These are phyloP conservation scores for Histomonas meleagridis DNA, from an alignment of 208 protist genomes.

Conservation along the genomic window DNA sequence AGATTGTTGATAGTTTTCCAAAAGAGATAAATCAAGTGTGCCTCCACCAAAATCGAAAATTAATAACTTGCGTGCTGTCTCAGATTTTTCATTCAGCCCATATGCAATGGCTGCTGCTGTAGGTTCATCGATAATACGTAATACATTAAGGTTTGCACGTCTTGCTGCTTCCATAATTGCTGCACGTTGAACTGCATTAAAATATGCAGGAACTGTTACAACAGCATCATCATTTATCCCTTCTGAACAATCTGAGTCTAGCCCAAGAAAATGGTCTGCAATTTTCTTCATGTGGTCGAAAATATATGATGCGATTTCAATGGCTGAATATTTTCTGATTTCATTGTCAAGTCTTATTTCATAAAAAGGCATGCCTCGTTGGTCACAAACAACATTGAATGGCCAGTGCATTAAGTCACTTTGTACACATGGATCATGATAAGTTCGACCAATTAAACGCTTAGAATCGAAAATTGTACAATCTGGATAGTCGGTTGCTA, in stretches of 20 bases:
- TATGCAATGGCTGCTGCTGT: constrained; percentile 91
- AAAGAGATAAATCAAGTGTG: constrained; percentile 77
- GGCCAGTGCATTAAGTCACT: constrained; percentile 80
- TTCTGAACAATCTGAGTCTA: too few relatives aligned
- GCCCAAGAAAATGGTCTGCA: constrained; percentile 78
- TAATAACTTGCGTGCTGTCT: constrained; percentile 67
- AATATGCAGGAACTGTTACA: constrained; percentile 79
- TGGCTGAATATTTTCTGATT: constrained; percentile 72
- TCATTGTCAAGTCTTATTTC: constrained; percentile 65
- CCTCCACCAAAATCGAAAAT: constrained; percentile 79
- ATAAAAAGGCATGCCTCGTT: constrained; percentile 66
- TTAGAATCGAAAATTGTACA: constrained; percentile 79
- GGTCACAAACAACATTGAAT: constrained; percentile 69
- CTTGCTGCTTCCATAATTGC: constrained; percentile 85
- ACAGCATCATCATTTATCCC: constrained; percentile 57
- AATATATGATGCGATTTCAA: constrained; percentile 88
- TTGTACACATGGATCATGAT: constrained; percentile 69
- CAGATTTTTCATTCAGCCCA: constrained; percentile 72
- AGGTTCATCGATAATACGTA: constrained; percentile 96
- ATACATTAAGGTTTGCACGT: constrained; percentile 86
- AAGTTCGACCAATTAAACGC: constrained; percentile 71
- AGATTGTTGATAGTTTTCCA: constrained; percentile 82
- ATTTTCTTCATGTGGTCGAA: constrained; percentile 52
- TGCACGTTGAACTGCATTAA: constrained; percentile 88
- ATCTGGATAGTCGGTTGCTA: constrained; percentile 55